Percentiles rank a stretch among this genome's conserved stretches.
These are phyloP conservation scores for Pulveroboletus ravenelii DNA, from an alignment of 768 basidiomycete genomes.

Conservation along the genomic window DNA sequence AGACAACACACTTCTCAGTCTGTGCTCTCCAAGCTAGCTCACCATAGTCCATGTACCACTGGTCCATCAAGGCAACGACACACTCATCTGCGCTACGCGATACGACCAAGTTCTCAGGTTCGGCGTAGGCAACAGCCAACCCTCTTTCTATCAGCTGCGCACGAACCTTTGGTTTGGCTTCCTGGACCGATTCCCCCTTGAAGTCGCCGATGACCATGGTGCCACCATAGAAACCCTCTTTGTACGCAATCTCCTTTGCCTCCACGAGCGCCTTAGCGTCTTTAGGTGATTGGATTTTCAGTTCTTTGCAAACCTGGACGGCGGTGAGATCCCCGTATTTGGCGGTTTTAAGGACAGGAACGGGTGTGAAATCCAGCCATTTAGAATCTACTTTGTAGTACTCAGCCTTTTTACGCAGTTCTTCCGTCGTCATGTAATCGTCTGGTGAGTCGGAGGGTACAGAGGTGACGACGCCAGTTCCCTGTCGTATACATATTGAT, in stretches of 20 bases:
- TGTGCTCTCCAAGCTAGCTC: constrained; percentile 84
- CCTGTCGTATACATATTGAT: constrained; percentile 40
- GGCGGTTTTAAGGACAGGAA: constrained; percentile 84
- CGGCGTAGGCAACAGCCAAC: constrained; percentile 86
- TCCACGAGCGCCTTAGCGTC: constrained; percentile 90
- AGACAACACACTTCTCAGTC: constrained; percentile 64
- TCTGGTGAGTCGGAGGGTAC: constrained; percentile 99
- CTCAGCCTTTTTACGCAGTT: constrained; percentile 93
- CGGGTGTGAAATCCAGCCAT: constrained; percentile 81
- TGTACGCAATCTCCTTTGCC: constrained; percentile 97
- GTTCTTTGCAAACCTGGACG: constrained; percentile 71
- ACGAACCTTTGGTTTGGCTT: constrained; percentile 87
- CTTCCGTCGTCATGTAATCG: constrained; percentile 85
- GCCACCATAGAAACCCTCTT: constrained; percentile 96
- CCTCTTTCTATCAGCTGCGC: constrained; percentile 74
- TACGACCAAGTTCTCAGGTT: constrained; percentile 88
- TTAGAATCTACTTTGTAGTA: constrained; percentile 91
- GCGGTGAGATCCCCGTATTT: constrained; percentile 93
- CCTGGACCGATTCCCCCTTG: constrained; percentile 83
- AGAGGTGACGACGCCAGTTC: constrained; percentile 97
- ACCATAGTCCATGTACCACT: constrained; percentile 99
- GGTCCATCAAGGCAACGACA: constrained; percentile 96
- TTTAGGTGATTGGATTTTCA: constrained; percentile 95
- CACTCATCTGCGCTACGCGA: constrained; percentile 95
- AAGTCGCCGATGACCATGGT: constrained; percentile 89